These are phyloP conservation scores for Lepiota venenata DNA, from an alignment of 768 basidiomycete genomes.

Conservation along the genomic window DNA sequence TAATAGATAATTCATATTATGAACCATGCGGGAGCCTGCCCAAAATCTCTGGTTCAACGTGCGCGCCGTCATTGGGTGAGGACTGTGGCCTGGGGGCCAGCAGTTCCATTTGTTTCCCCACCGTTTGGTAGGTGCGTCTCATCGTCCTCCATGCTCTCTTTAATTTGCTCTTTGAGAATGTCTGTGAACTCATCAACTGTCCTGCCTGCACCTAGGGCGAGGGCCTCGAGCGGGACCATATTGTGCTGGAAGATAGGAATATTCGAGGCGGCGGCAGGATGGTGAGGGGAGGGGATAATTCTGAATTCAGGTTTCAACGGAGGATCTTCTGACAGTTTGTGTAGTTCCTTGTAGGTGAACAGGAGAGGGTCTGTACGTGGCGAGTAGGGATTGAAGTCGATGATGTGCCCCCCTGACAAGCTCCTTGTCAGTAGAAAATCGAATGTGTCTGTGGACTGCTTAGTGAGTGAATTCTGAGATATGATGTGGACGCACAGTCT, in stretches of 20 bases:
- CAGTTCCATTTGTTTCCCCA: not conserved
- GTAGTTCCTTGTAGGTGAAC: conserved; percentile 79
- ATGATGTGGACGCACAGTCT: conserved; percentile 56
- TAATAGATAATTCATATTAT: conserved; percentile 3
- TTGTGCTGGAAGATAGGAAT: conserved; percentile 81
- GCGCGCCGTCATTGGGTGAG: too few relatives aligned
- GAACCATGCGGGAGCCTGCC: not conserved
- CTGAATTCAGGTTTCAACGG: conserved; percentile 40
- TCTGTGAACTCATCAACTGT: conserved; percentile 72
- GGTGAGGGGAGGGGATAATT: conserved; percentile 70
- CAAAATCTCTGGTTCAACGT: too few relatives aligned
- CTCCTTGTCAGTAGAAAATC: conserved; percentile 87
- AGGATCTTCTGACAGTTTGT: conserved; percentile 27
- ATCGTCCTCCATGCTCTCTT: conserved; percentile 22
- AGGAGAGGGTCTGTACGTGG: conserved; percentile 84
- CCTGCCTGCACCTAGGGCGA: conserved; percentile 73
- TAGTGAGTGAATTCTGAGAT: not conserved
- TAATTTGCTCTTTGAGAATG: conserved; percentile 55
- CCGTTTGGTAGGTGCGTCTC: not conserved
- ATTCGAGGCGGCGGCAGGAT: conserved; percentile 64
- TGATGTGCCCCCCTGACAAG: conserved; percentile 67
- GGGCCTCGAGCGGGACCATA: conserved; percentile 88
- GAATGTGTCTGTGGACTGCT: conserved; percentile 60
- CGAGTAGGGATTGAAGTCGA: conserved; percentile 92
- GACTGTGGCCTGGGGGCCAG: not conserved